These are phyloP conservation scores for Rhizopogon salebrosus DNA, from an alignment of 768 basidiomycete genomes.

Conservation along the genomic window DNA sequence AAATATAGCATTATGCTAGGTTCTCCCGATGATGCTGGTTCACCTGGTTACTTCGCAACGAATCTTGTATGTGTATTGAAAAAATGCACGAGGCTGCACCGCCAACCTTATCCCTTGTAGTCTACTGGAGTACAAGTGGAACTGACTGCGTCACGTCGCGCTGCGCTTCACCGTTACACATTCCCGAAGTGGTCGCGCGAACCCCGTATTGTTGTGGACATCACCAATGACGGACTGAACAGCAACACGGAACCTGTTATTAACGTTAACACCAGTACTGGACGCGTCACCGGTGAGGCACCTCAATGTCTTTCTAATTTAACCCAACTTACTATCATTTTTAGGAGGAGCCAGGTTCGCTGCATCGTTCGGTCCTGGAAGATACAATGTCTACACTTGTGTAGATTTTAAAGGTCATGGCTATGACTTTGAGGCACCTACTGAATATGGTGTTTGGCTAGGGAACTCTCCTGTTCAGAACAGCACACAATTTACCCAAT, in stretches of 20 bases:
- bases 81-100: slow-evolving; percentile 4
- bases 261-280: slow-evolving; percentile 42
- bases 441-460: slow-evolving; percentile 53
- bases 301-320: not conserved
- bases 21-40: slow-evolving; percentile 53
- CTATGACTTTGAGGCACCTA: slow-evolving; percentile 38
- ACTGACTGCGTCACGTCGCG: slow-evolving; percentile 52
- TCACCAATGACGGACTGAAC: slow-evolving; percentile 56
- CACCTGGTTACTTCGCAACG: slow-evolving; percentile 62
- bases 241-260: slow-evolving; percentile 46
- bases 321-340: not conserved
- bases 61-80: slow-evolving; percentile 43
- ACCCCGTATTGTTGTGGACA: slow-evolving; percentile 54
- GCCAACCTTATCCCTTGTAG: slow-evolving; percentile 20
- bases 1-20: slow-evolving; percentile 28
- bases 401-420: slow-evolving; percentile 56
- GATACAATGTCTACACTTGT: slow-evolving; percentile 55
- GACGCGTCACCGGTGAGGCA: slow-evolving; percentile 39
- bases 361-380: slow-evolving; percentile 55
- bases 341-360: slow-evolving; percentile 37
- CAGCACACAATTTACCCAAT: slow-evolving; percentile 39
- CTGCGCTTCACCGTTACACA: slow-evolving; percentile 56
- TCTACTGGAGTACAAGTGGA: slow-evolving; percentile 54
- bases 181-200: slow-evolving; percentile 42
- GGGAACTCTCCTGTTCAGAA: slow-evolving; percentile 44